Evolutionary conservation across 495 filamentous ascomycete species (phyloP).

Genomic region (Lasiosphaeria hispida): DNA sequence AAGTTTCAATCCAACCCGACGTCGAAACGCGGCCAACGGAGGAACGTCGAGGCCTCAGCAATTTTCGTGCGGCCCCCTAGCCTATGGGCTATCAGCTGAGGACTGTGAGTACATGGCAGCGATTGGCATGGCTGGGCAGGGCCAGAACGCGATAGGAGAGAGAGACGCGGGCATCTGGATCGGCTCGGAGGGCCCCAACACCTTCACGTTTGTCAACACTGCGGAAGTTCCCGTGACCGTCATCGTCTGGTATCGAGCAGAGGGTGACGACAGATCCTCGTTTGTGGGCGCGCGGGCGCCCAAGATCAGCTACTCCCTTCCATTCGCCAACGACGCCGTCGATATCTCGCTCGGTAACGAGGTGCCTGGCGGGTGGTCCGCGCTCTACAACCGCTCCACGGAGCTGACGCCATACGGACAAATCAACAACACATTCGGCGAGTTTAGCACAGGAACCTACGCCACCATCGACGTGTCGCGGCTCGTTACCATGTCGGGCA

Average conservation of each 20-base stretch:
- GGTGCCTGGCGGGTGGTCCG: constrained; percentile 29
- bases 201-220: constrained; percentile 29
- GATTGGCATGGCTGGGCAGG: constrained; percentile 29
- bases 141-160: constrained; percentile 17
- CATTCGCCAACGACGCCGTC: constrained; percentile 15
- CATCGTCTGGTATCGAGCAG: constrained; percentile 22
- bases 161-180: constrained; percentile 25
- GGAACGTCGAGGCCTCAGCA: neutral
- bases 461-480: constrained; percentile 39
- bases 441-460: constrained; percentile 30
- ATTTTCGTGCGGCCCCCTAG: constrained; percentile 15
- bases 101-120: constrained; percentile 29
- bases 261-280: constrained; percentile 17
- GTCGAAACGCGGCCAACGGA: too few relatives aligned
- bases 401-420: constrained; percentile 31
- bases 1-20: too few relatives aligned
- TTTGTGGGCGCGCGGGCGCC: constrained; percentile 28
- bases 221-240: constrained; percentile 23
- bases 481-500: constrained; percentile 40
- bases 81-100: constrained; percentile 15
- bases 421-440: constrained; percentile 39
- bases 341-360: constrained; percentile 27
- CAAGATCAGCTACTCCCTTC: constrained; percentile 30
- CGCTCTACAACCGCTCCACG: constrained; percentile 28
- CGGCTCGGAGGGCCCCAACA: constrained; percentile 27